Base-by-base conservation (phyloP, 2,329 filamentous ascomycete genomes). In the Penicillium sp. region DNA sequence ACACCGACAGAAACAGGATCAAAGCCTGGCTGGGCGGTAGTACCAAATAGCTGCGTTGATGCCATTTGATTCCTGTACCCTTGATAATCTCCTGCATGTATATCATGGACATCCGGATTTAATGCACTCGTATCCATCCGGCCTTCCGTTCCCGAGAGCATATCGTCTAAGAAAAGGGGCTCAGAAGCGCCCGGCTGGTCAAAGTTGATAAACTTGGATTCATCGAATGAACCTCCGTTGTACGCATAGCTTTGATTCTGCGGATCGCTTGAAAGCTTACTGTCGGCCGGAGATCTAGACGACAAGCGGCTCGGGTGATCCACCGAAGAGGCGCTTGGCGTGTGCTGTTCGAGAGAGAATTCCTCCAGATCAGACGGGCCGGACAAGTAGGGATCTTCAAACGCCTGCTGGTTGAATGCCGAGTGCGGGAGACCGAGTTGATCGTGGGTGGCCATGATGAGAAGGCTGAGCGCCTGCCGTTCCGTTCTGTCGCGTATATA, bases 331-430 rank as follows among this genome's bases (percentile, higher is more conserved):
- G 11, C 51, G 42, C 50, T 49, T 40, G 56, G 47, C 18, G 56
- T 58, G 21, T 48, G 56, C 5, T 53, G 50, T 14, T 50, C 56
- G 11, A 58, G 28, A 21, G 45, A 47, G 47, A 75, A 70, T 61
- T 76, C 72, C 35, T 77, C 74, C 3, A 65, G 70, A 56, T 71
- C 70, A 9, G 69, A 68, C 7, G 71, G 66, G 9, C 70, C 66
- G 14, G 71, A 70, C 7, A 77, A 68, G 61, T 74, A 76, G 21
- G 71, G 69, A 52, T 76, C 73, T 50, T 66, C 66, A 54, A 66
- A 64, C 46, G 63, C 66, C 43, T 68, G 61, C 33, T 71, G 65
- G 46, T 68, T 69, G 58, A 71, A 68, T 16, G 62, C 64, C 46
- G 66, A 60, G 24, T 30, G 53, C 30, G 47, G 57, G 42, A 50